Evolutionary conservation across 164 flowering plant species (phyloP).

Genomic region (Vitis vinifera): DNA sequence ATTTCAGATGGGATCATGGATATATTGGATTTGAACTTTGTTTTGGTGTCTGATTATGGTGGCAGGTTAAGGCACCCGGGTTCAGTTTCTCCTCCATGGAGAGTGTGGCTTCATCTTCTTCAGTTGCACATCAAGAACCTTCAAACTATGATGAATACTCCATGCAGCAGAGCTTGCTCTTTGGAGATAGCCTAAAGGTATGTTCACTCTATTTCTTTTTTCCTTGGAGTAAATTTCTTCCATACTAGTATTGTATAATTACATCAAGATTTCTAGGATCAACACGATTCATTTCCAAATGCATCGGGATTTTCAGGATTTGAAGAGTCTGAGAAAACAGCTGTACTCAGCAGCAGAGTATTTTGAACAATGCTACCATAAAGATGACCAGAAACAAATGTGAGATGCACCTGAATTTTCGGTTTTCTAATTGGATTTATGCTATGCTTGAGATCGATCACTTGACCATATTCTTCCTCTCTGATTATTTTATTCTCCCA

Average conservation of each 20-base stretch:
- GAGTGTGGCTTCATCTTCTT: conserved; percentile 6
- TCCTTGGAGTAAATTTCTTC: not conserved
- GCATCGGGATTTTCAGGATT: conserved; percentile 23
- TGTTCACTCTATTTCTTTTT: not conserved
- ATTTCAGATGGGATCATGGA: too few species aligned
- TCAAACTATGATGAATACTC: conserved; percentile 30
- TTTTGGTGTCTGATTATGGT: not conserved
- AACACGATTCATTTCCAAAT: too few species aligned
- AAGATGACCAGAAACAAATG: conserved; percentile 27
- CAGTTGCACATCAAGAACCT: conserved; percentile 15
- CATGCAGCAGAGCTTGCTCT: conserved; percentile 31
- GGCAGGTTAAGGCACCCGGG: not conserved
- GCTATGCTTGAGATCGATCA: too few species aligned
- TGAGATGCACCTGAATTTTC: conserved; percentile 8
- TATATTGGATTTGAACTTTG: not conserved
- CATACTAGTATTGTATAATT: not conserved
- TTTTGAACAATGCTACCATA: conserved; percentile 29
- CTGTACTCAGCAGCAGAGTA: conserved; percentile 44
- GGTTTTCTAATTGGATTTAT: too few species aligned
- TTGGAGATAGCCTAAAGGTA: conserved; percentile 30
- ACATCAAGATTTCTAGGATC: not conserved
- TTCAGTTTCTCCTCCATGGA: conserved; percentile 6
- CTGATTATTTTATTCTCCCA: not conserved
- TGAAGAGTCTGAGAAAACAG: conserved; percentile 35
- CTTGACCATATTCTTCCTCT: not conserved